Conservation (phyloP, 2,329 filamentous ascomycete genomes). For the Neonectria hederae region DNA sequence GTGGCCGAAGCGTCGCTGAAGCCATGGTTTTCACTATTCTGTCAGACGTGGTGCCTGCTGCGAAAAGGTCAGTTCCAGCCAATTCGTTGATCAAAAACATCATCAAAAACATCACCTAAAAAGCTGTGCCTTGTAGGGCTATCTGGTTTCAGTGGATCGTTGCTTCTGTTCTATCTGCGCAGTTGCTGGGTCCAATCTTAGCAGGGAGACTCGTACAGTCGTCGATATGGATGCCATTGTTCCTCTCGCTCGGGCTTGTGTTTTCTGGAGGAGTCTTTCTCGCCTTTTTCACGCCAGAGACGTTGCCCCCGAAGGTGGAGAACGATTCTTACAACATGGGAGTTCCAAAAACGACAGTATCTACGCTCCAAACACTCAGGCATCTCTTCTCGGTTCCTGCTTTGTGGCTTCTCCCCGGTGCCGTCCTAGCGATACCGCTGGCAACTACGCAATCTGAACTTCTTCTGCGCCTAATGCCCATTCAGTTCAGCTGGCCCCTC, state of each 20-base stretch:
- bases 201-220: conserved; percentile 27
- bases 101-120: background rate
- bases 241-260: conserved; percentile 33
- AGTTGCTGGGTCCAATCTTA: conserved; percentile 34
- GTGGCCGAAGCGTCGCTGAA: conserved; percentile 39
- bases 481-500: conserved; percentile 40
- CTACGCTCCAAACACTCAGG: conserved; percentile 14
- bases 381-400: conserved; percentile 32
- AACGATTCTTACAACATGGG: background rate
- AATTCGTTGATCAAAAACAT: background rate
- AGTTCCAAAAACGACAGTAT: background rate
- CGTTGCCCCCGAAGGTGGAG: conserved; percentile 11
- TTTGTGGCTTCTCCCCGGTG: conserved; percentile 38
- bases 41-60: conserved; percentile 29
- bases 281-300: conserved; percentile 36
- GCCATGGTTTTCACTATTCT: conserved; percentile 43
- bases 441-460: conserved; percentile 35
- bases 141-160: conserved; percentile 40
- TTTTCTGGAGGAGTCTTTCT: conserved; percentile 27
- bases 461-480: conserved; percentile 39
- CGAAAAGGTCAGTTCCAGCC: conserved; percentile 26
- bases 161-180: conserved; percentile 34
- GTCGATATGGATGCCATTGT: conserved; percentile 36
- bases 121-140: conserved; percentile 25
- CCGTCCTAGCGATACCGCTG: conserved; percentile 35